phyloP scores from a whole-genome alignment of 2,329 filamentous ascomycete species.

The Epichloe coenophiala region DNA sequence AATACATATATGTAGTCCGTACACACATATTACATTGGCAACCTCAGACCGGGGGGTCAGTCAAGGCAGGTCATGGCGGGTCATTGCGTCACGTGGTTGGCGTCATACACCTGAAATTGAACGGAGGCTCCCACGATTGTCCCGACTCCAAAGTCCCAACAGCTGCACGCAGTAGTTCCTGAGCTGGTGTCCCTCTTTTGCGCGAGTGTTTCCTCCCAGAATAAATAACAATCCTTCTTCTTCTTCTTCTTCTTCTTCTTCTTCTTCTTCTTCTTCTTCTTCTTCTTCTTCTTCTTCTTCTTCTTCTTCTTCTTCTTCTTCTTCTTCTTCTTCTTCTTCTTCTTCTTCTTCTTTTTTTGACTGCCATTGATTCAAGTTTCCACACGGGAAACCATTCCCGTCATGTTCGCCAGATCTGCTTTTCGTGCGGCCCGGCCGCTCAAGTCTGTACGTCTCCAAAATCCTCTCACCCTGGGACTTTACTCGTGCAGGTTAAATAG shows the following conservation, averaged over 20 bases:
- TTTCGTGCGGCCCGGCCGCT: slow-evolving; percentile 52
- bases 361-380: not conserved
- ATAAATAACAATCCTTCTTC: not conserved
- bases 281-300: too few species aligned
- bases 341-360: not conserved
- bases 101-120: slow-evolving; percentile 2
- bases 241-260: not conserved
- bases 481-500: not conserved
- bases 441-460: slow-evolving; percentile 41
- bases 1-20: not conserved
- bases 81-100: slow-evolving; percentile 3
- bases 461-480: not conserved
- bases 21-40: not conserved
- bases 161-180: not conserved
- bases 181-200: not conserved
- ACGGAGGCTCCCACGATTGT: not conserved
- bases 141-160: not conserved
- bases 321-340: too few species aligned
- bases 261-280: too few species aligned
- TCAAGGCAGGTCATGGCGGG: not conserved
- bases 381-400: slow-evolving; percentile 18
- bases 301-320: too few species aligned
- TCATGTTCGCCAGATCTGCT: slow-evolving; percentile 54
- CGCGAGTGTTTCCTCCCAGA: not conserved
- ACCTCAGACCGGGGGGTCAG: not conserved